phyloP scores from a whole-genome alignment of 2,329 filamentous ascomycete genomes.

The Rhexocercosporidium sp. region DNA sequence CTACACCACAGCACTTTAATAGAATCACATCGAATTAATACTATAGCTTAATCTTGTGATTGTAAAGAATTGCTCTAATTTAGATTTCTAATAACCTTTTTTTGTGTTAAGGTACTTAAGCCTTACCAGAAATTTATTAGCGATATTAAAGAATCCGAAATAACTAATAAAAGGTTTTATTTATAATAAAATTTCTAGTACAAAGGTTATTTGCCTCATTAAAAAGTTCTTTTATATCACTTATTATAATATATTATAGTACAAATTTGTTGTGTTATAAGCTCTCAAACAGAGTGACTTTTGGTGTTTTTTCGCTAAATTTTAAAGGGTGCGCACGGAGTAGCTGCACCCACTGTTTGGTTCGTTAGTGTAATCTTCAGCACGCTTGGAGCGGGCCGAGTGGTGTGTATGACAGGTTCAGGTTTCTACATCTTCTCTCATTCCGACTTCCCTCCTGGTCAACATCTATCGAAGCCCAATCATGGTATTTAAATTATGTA shows the following conservation, averaged over 20 bases:
- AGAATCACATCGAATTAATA: too few relatives aligned
- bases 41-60: too few relatives aligned
- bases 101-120: background rate
- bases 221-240: background rate
- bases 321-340: too few relatives aligned
- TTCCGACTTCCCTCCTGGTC: too few relatives aligned
- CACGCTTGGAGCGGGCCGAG: slow-evolving; percentile 1
- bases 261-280: too few relatives aligned
- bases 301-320: too few relatives aligned
- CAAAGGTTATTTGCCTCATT: background rate
- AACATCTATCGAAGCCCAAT: too few relatives aligned
- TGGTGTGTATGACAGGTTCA: background rate
- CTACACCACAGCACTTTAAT: too few relatives aligned
- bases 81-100: background rate
- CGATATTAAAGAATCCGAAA: background rate
- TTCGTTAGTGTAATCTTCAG: background rate
- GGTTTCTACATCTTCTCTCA: too few relatives aligned
- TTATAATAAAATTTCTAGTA: background rate
- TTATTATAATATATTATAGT: background rate
- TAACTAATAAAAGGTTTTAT: background rate
- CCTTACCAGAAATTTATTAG: background rate
- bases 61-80: background rate
- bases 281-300: too few relatives aligned
- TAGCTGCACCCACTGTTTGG: too few relatives aligned
- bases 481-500: too few relatives aligned